These are phyloP conservation scores for Hippophae tibetana DNA, from an alignment of 306 rosid genomes.

Conservation along the genomic window DNA sequence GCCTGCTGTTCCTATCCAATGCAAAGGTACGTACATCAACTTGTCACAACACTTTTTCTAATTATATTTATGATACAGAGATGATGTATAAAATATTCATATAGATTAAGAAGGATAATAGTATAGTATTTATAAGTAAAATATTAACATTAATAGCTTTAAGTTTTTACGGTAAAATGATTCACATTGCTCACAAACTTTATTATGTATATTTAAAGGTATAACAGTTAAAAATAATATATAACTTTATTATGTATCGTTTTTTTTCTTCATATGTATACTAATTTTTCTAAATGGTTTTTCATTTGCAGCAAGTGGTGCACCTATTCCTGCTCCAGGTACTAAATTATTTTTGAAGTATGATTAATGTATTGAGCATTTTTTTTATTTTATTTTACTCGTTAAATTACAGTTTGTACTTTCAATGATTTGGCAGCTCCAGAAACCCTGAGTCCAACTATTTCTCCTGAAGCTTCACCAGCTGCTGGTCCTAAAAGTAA, in stretches of 20 bases:
- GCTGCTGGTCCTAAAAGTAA: conserved; percentile 54
- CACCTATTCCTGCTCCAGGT: conserved; percentile 79
- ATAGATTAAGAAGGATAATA: too few relatives aligned
- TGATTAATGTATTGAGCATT: not conserved
- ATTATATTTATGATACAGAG: too few relatives aligned
- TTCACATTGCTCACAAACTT: too few relatives aligned
- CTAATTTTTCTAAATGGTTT: conserved; percentile 11
- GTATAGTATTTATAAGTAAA: too few relatives aligned
- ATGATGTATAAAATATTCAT: too few relatives aligned
- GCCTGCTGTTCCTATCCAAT: conserved; percentile 66
- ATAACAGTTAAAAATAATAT: too few relatives aligned
- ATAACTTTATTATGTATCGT: not conserved
- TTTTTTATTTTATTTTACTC: not conserved
- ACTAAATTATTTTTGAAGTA: not conserved
- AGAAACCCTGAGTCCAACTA: conserved; percentile 33
- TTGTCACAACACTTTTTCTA: not conserved
- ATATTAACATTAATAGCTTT: too few relatives aligned
- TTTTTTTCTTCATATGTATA: not conserved
- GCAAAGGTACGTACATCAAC: conserved; percentile 20
- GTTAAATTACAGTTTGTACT: not conserved
- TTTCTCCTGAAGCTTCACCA: conserved; percentile 51
- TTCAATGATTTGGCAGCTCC: conserved; percentile 39
- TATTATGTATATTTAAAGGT: too few relatives aligned
- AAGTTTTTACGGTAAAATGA: too few relatives aligned
- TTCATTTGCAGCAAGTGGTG: conserved; percentile 41